Conservation (phyloP, 1,284 basidiomycete genomes). For the Ceratobasidium sp. region DNA sequence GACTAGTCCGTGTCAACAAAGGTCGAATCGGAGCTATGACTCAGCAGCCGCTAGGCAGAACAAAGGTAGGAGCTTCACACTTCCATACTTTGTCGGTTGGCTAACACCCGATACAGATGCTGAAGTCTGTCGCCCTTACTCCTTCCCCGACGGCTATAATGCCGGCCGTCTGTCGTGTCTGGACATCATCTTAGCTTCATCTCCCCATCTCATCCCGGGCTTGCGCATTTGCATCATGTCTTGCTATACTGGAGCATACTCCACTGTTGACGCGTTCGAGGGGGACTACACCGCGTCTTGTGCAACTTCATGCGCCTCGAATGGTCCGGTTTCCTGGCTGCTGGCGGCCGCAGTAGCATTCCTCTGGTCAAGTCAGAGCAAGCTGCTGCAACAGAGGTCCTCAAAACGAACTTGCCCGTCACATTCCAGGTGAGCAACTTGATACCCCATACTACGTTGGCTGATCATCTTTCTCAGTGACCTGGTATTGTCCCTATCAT, state of each 20-base stretch:
- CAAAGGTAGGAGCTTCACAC: constrained; percentile 6
- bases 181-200: constrained; percentile 21
- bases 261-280: constrained; percentile 29
- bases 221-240: constrained; percentile 19
- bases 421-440: constrained; percentile 22
- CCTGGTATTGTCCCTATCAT: constrained; percentile 30
- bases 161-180: constrained; percentile 16
- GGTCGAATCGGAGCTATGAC: not conserved
- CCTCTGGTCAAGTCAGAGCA: constrained; percentile 15
- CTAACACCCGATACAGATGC: not conserved
- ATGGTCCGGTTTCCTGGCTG: constrained; percentile 36
- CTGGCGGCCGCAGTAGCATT: constrained; percentile 34
- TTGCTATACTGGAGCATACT: constrained; percentile 20
- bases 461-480: constrained; percentile 19
- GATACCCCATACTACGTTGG: not conserved
- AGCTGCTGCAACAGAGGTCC: constrained; percentile 8
- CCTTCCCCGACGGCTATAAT: constrained; percentile 17
- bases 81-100: constrained; percentile 23
- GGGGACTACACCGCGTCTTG: not conserved
- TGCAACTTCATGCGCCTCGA: constrained; percentile 4
- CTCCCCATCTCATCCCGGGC: constrained; percentile 35
- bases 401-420: constrained; percentile 5
- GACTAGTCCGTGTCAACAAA: constrained; percentile 20
- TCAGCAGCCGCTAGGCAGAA: not conserved
- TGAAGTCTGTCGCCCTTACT: constrained; percentile 5